Base-by-base conservation (phyloP, 441 rosid genomes). In the Jatropha podagrica region DNA sequence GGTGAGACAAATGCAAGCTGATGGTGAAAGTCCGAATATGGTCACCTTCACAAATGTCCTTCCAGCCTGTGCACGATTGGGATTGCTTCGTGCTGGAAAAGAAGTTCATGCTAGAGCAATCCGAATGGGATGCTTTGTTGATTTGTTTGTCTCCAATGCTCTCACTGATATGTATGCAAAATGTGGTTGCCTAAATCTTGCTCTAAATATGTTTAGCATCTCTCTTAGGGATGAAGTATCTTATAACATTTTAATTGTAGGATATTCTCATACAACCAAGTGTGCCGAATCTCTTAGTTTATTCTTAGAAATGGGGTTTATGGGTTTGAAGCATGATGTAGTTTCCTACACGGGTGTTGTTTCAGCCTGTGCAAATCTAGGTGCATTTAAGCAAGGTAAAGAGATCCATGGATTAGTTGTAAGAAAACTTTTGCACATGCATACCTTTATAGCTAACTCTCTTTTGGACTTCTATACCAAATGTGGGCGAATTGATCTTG, bases 1-100 rank as follows among this genome's bases (percentile, higher is more conserved):
- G 77, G 87, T 95, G 76, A 77, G 82, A 14, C 84, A 89, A 76
- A 95, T 91, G 99, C 79, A 87, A 38, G 81, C 79, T 77, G 78
- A 60, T 18, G 92, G 93, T 49, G 55, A 88, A 81, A 71, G 84
- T 76, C 95, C 96, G 58, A 96, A 93, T 82, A 88, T 85, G 61
- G 82, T 95, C 26, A 91, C 98, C 58, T 95, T 91, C 80, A 83
- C 92, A 13, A 97, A 91, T 65, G 81, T 90, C 63, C 77, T 94
- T 74, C 94, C 93, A 66, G 91, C 91, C 80, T 89, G 90, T 69
- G 87, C 87, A 26, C 78, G 85, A 73, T 61, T 72, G 51, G 83
- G 89, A 54, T 81, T 78, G 26, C 76, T 88, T 69, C 79, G 18
- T 64, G 73, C 76, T 20, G 91, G 93, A 72, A 86, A 83, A 83